These are phyloP conservation scores for Raffaelea albimanens DNA, from an alignment of 2,329 filamentous ascomycete genomes.

Conservation along the genomic window DNA sequence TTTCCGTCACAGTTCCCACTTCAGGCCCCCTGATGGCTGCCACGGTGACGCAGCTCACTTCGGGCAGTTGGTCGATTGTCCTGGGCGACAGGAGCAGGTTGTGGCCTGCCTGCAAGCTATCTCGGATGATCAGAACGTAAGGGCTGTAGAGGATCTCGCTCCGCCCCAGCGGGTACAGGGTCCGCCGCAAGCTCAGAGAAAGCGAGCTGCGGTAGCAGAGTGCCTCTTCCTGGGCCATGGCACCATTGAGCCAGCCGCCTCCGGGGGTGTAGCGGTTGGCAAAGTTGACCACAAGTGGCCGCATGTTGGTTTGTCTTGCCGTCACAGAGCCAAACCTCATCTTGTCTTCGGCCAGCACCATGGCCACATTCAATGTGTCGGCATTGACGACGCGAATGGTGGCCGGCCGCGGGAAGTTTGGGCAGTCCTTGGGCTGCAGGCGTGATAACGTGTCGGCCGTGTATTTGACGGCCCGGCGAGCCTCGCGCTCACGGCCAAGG, in stretches of 20 bases:
- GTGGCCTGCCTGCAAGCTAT: slow-evolving; percentile 1
- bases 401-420: slow-evolving; percentile 23
- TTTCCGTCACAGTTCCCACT: slow-evolving; percentile 3
- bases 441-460: slow-evolving; percentile 15
- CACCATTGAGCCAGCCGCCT: slow-evolving; percentile 55
- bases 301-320: not conserved
- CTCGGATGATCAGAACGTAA: slow-evolving; percentile 22
- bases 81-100: slow-evolving; percentile 11
- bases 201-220: slow-evolving; percentile 56
- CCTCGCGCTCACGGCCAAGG: slow-evolving; percentile 27
- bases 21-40: slow-evolving; percentile 37
- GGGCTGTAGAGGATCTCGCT: slow-evolving; percentile 19
- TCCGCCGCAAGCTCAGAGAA: slow-evolving; percentile 31
- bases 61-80: slow-evolving; percentile 24
- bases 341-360: slow-evolving; percentile 16
- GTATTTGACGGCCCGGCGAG: slow-evolving; percentile 27
- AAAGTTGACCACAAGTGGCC: slow-evolving; percentile 47
- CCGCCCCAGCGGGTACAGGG: slow-evolving; percentile 15
- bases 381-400: slow-evolving; percentile 41
- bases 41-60: slow-evolving; percentile 51
- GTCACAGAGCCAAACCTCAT: not conserved
- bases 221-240: slow-evolving; percentile 59
- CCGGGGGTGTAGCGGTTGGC: slow-evolving; percentile 48
- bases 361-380: slow-evolving; percentile 49
- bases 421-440: slow-evolving; percentile 32